Base-by-base conservation (phyloP, 2,329 filamentous ascomycete species). In the Chalaropsis thielavioides region DNA sequence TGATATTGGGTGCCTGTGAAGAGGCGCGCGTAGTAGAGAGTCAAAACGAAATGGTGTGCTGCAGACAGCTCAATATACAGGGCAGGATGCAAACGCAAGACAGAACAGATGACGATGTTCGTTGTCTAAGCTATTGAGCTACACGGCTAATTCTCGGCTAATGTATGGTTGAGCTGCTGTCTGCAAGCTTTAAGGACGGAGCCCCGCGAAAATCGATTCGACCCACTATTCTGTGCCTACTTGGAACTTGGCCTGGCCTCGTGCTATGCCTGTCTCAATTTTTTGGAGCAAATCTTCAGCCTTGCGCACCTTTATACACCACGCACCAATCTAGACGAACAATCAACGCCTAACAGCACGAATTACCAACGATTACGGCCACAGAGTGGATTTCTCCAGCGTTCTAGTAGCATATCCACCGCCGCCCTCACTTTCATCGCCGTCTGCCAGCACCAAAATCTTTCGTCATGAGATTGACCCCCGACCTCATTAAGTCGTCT, bases 401-500 rank as follows among this genome's bases (percentile, higher is more conserved):
- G 54, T 35, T 10, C 3, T 6, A 58, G 24, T 38, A 8, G 1
- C 35, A 38, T 38, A 38, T 10, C 10, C 5, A 10, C 19, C 27
- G 54, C 27, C 38, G 2, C 17, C 27, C 19, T 38, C 11, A 13
- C 11, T 5, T 15, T 46, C 51, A 13, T 27, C 19, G 58, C 8
- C 31, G n/a, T 40, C 5, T 31, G 38, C 6, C 35, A 17, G 7
- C 24, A 6, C n/a, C 46, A 11, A 27, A 65, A 19, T 40, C 13
- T 38, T 44, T 71, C 75, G 79, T 74, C 70, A 97, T 99, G 94
- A 87, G 92, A 82, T 86, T 99, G 79, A 96, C 92, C 69, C 87
- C 90, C 71, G 94, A 97, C 76, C 86, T 97, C 73, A 95, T 99
- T 79, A 85, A 90, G 77, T 86, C 85, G 76, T 96, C 94, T 74